These are phyloP conservation scores for Candida ovalis DNA, from an alignment of 805 yeast species.

Conservation along the genomic window DNA sequence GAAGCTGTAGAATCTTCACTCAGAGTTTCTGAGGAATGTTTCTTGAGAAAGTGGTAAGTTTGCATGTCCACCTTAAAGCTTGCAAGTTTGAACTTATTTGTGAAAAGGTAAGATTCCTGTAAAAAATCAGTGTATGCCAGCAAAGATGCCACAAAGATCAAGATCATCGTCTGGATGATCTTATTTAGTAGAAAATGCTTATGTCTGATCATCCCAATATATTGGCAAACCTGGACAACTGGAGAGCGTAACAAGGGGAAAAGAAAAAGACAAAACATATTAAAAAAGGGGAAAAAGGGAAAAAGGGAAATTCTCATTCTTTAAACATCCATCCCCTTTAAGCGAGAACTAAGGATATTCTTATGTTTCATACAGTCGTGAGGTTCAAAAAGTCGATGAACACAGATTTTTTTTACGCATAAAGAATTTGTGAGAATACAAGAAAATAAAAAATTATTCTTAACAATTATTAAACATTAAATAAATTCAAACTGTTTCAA, in stretches of 20 bases:
- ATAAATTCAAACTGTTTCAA: not conserved
- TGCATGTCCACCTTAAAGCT: conserved; percentile 21
- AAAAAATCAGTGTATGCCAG: conserved; percentile 26
- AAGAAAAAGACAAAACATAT: not conserved
- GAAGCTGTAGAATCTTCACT: conserved; percentile 11
- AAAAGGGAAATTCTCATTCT: not conserved
- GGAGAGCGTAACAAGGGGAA: not conserved
- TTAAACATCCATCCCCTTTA: too few relatives aligned
- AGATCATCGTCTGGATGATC: conserved; percentile 17
- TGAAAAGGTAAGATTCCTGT: conserved; percentile 26
- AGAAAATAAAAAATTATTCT: not conserved
- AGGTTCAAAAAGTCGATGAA: too few relatives aligned
- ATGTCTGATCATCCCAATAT: conserved; percentile 3
- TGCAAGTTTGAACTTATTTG: conserved; percentile 21
- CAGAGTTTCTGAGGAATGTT: conserved; percentile 4
- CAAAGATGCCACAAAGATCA: conserved; percentile 20
- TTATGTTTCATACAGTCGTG: too few relatives aligned
- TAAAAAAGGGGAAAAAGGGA: not conserved
- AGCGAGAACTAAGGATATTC: too few relatives aligned
- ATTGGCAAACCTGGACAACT: too few relatives aligned
- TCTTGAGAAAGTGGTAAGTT: conserved; percentile 20
- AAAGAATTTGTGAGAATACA: not conserved
- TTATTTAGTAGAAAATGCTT: conserved; percentile 19
- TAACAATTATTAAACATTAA: not conserved
- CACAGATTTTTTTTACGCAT: not conserved